phyloP scores from a whole-genome alignment of 2,329 filamentous ascomycete species.

The Fusarium buharicum region DNA sequence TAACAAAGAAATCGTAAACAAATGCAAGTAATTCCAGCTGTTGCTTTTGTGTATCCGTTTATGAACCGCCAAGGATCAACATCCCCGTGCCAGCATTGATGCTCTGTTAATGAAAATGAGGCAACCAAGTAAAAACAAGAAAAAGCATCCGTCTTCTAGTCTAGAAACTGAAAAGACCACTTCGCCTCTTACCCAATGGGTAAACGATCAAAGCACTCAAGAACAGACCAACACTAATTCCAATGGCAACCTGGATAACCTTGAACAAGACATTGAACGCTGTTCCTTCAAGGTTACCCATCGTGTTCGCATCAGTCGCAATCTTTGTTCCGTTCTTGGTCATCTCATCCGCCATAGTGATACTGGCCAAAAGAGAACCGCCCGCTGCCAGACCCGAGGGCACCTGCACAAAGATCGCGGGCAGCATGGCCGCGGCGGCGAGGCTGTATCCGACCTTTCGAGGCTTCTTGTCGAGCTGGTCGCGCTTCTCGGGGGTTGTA shows the following conservation, averaged over 20 bases:
- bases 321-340: conserved; percentile 55
- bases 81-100: not conserved
- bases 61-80: not conserved
- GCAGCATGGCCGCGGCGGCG: conserved; percentile 85
- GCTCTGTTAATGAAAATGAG: not conserved
- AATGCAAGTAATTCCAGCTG: conserved; percentile 4
- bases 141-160: not conserved
- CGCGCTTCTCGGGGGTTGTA: conserved; percentile 30
- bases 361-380: conserved; percentile 67
- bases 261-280: conserved; percentile 66
- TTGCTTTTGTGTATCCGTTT: conserved; percentile 8
- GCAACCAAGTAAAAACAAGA: not conserved
- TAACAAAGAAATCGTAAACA: conserved; percentile 3
- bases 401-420: conserved; percentile 82
- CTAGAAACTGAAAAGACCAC: conserved; percentile 66
- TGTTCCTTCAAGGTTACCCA: conserved; percentile 54
- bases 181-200: conserved; percentile 67
- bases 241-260: conserved; percentile 70
- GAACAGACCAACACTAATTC: conserved; percentile 70
- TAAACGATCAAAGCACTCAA: conserved; percentile 66
- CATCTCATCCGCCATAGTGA: conserved; percentile 66
- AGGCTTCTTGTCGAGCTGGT: conserved; percentile 47
- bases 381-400: conserved; percentile 70
- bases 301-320: conserved; percentile 38
- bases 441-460: conserved; percentile 75